Percentiles rank a stretch among this genome's conserved stretches.
These are phyloP conservation scores for Naganishia liquefaciens DNA, from an alignment of 1,284 basidiomycete genomes.

Conservation along the genomic window DNA sequence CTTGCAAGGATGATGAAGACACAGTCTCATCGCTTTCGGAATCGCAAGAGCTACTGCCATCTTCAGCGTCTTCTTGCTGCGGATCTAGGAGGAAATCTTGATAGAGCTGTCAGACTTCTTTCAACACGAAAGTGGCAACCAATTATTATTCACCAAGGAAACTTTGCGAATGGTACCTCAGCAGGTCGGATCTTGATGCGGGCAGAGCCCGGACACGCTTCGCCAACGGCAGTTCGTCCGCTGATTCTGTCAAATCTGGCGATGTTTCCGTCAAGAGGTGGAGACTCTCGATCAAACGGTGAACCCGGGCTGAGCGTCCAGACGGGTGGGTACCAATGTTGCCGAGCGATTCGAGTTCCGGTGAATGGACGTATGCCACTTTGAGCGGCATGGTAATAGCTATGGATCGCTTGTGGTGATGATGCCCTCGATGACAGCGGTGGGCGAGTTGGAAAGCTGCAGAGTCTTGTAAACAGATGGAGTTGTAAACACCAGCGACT, in stretches of 20 bases:
- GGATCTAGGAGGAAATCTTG: conserved; percentile 8
- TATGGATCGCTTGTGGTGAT: background rate
- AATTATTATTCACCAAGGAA: conserved; percentile 50
- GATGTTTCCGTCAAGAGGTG: conserved; percentile 49
- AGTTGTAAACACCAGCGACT: too few relatives aligned
- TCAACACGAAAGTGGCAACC: background rate
- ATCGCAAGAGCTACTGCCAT: background rate
- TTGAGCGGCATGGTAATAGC: conserved; percentile 7
- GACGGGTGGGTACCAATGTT: conserved; percentile 74
- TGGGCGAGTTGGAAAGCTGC: too few relatives aligned
- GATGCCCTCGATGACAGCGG: background rate
- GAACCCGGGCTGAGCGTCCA: conserved; percentile 76
- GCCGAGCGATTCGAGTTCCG: conserved; percentile 40
- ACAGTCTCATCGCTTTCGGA: background rate
- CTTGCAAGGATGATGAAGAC: background rate
- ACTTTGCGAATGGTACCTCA: conserved; percentile 52
- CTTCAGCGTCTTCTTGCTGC: background rate
- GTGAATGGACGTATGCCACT: conserved; percentile 46
- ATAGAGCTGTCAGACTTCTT: background rate
- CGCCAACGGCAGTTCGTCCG: conserved; percentile 54
- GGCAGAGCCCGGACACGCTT: conserved; percentile 38
- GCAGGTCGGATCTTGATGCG: conserved; percentile 46
- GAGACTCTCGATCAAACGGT: conserved; percentile 66
- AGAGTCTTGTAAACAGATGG: too few relatives aligned
- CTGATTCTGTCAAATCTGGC: conserved; percentile 55